phyloP scores from a whole-genome alignment of 495 filamentous ascomycete genomes.

The Friedmanniomyces simplex region DNA sequence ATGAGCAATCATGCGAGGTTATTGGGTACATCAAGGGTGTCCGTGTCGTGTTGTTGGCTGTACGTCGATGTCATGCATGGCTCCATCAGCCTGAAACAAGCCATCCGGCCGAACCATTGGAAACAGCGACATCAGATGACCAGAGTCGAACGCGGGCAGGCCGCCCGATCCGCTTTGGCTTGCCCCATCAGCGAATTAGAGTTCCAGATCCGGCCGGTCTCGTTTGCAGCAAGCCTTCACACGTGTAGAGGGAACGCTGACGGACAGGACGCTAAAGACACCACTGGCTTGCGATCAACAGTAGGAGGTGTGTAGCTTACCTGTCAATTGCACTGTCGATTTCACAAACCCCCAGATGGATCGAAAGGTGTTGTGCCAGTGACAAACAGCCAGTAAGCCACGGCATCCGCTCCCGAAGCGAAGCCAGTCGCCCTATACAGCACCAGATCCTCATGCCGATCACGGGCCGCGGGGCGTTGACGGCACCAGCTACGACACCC shows the following conservation, averaged over 20 bases:
- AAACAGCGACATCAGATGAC: conserved; percentile 53
- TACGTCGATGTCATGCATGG: not conserved
- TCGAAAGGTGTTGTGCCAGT: conserved; percentile 58
- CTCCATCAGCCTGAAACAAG: not conserved
- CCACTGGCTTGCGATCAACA: too few species aligned
- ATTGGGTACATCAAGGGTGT: not conserved
- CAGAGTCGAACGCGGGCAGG: conserved; percentile 48
- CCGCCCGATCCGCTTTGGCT: conserved; percentile 10
- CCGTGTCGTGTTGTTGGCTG: not conserved
- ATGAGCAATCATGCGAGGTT: not conserved
- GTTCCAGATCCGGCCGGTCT: not conserved
- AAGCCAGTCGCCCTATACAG: conserved; percentile 56
- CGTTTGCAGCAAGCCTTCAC: not conserved
- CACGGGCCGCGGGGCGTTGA: conserved; percentile 44
- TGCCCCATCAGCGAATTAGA: conserved; percentile 6
- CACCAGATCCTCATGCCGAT: conserved; percentile 63
- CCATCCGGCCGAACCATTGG: not conserved
- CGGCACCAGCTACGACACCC: not conserved
- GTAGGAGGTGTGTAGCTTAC: conserved; percentile 50
- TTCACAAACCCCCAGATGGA: conserved; percentile 52
- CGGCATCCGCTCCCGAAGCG: conserved; percentile 69
- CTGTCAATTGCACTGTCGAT: conserved; percentile 75
- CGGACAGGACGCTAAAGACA: too few species aligned
- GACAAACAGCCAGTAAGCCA: conserved; percentile 67
- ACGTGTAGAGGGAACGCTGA: too few species aligned